These are phyloP conservation scores for Phylloporus sp. DNA, from an alignment of 1,284 basidiomycete genomes.

Conservation along the genomic window DNA sequence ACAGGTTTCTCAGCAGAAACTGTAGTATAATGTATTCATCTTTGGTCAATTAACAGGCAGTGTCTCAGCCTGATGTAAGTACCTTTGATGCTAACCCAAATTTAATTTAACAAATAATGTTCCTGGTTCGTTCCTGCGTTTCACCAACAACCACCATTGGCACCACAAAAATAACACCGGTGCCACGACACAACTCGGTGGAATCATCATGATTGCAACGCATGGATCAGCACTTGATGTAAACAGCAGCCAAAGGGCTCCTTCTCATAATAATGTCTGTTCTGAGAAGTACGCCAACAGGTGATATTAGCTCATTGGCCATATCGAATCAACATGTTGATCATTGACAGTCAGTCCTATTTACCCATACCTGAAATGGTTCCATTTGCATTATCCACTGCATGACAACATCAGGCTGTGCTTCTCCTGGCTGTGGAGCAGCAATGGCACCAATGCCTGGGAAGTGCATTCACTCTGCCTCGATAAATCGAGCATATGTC, in stretches of 20 bases:
- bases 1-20: slow-evolving; percentile 14
- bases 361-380: too few relatives aligned
- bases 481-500: too few relatives aligned
- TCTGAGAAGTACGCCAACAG: neutral
- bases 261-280: slow-evolving; percentile 3
- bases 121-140: slow-evolving; percentile 1
- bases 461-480: too few relatives aligned
- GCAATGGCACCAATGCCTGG: too few relatives aligned
- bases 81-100: slow-evolving; percentile 3
- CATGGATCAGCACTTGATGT: slow-evolving; percentile 2
- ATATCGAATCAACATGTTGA: slow-evolving; percentile 8
- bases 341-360: too few relatives aligned
- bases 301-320: neutral
- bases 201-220: slow-evolving; percentile 1
- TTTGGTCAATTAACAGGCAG: slow-evolving; percentile 11
- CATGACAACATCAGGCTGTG: too few relatives aligned
- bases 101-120: neutral
- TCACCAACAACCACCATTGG: neutral
- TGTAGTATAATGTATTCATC: slow-evolving; percentile 4
- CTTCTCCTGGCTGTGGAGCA: too few relatives aligned
- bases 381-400: too few relatives aligned
- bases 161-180: neutral
- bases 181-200: neutral
- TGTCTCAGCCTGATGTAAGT: slow-evolving; percentile 16
- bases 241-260: neutral